Base-by-base conservation (phyloP, 139 green algal species). In the Nannochloris sp. region DNA sequence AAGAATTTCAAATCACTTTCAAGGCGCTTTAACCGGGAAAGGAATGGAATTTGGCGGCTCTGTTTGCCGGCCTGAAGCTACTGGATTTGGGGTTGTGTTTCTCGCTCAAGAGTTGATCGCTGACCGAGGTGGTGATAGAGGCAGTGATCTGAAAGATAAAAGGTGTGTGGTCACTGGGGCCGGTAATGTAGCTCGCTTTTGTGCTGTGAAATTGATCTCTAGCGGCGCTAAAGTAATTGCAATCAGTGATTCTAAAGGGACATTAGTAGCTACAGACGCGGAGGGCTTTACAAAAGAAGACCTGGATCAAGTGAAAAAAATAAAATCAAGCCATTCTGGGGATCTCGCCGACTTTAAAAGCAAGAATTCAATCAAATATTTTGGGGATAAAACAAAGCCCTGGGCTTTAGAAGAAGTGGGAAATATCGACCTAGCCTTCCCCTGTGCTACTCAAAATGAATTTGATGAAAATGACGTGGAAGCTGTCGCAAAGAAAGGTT, bases 61-160 rank as follows among this genome's bases (percentile, higher is more conserved):
- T 42, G 65, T 83, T 29, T 87, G 94, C 51, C 76, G 88, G 25
- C 86, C 88, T 1, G 88, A 95, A 76, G 83, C 87, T 45, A 95
- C 88, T 9, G 88, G 88, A 35, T 95, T 89, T 51, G 88, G 86
- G 30, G 51, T 82, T 6, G 85, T 94, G 13, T 91, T 91, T 74
- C 91, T 93, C 36, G 68, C 66, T 0, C 32, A 73, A 34, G 61
- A 87, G 34, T 79, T 82, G 30, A 66, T 92, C 19, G 36, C 71
- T 35, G 73, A 75, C 45, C 44, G 65, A 27, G 68, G 65, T 6
- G 47, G 31, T 24, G 47, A 57, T 7, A n/a, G n/a, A n/a, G n/a
- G n/a, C n/a, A 37, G 77, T 19, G 59, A 42, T 35, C 61, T 79
- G 31, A 32, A 68, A 34, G 62, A 39, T 53, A 56, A 51, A 67